These are phyloP conservation scores for Oleoguttula mirabilis DNA, from an alignment of 495 filamentous ascomycete genomes.

Conservation along the genomic window DNA sequence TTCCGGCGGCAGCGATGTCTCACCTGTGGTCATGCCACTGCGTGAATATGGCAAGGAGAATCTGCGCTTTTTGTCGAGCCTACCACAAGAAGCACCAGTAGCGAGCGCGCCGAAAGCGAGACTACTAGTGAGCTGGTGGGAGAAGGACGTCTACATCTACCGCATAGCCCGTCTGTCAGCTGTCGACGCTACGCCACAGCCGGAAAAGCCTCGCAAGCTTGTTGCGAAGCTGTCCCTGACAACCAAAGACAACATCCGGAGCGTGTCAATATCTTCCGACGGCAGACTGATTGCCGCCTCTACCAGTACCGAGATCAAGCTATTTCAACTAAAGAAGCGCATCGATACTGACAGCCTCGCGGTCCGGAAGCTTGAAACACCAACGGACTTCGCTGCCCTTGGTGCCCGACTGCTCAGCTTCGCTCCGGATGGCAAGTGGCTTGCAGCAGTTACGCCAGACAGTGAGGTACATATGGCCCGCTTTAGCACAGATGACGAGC, in stretches of 20 bases:
- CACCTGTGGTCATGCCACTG: slow-evolving; percentile 67
- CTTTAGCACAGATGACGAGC: slow-evolving; percentile 29
- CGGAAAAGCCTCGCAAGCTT: slow-evolving; percentile 35
- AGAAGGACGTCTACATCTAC: slow-evolving; percentile 78
- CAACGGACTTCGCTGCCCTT: slow-evolving; percentile 28
- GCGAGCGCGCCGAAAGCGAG: slow-evolving; percentile 57
- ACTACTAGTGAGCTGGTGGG: slow-evolving; percentile 86
- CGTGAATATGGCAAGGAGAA: slow-evolving; percentile 69
- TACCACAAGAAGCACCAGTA: slow-evolving; percentile 66
- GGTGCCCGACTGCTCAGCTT: slow-evolving; percentile 56
- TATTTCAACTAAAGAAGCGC: slow-evolving; percentile 51
- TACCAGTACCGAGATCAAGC: slow-evolving; percentile 62
- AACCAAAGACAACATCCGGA: slow-evolving; percentile 79
- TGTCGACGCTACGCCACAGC: not conserved
- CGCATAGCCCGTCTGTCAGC: slow-evolving; percentile 26
- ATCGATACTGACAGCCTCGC: slow-evolving; percentile 40
- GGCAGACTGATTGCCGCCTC: slow-evolving; percentile 67
- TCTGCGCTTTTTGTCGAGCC: slow-evolving; percentile 60
- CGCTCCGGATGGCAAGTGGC: slow-evolving; percentile 43
- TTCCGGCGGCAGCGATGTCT: slow-evolving; percentile 84
- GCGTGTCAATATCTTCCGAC: slow-evolving; percentile 58
- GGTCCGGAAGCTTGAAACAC: slow-evolving; percentile 55
- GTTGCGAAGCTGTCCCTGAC: slow-evolving; percentile 59
- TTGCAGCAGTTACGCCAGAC: slow-evolving; percentile 42
- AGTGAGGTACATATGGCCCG: slow-evolving; percentile 39